These are phyloP conservation scores for Rutidosis leptorrhynchoides DNA, from an alignment of 129 eudicot genomes.

Conservation along the genomic window DNA sequence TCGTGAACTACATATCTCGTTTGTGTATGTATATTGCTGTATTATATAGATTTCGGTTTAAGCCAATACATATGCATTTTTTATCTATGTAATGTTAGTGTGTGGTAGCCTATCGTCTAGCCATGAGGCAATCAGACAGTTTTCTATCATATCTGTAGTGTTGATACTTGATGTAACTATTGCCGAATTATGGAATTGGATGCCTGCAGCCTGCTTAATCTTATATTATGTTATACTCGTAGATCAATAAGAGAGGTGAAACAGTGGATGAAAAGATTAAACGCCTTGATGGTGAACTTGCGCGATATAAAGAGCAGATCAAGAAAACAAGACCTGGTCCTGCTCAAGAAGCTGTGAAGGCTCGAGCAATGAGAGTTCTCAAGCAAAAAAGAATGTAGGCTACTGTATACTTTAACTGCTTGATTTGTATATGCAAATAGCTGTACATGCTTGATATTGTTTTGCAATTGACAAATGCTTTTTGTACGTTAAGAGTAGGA, in stretches of 20 bases:
- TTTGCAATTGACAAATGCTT: not conserved
- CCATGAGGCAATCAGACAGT: not conserved
- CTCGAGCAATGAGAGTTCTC: conserved; percentile 93
- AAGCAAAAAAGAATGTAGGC: conserved; percentile 77
- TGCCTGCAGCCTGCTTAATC: conserved; percentile 6
- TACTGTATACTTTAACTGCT: not conserved
- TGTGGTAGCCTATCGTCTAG: not conserved
- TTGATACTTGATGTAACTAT: not conserved
- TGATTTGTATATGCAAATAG: conserved; percentile 8
- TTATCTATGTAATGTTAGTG: not conserved
- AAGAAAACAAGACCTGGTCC: conserved; percentile 93
- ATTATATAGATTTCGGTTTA: not conserved
- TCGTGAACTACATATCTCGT: not conserved
- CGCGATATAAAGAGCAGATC: conserved; percentile 68
- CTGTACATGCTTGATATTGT: not conserved
- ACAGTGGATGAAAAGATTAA: conserved; percentile 85
- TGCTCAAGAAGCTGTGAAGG: conserved; percentile 90
- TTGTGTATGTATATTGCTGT: not conserved
- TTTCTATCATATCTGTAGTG: not conserved
- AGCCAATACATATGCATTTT: not conserved
- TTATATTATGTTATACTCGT: conserved; percentile 7
- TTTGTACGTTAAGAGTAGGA: not conserved
- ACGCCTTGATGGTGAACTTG: conserved; percentile 79
- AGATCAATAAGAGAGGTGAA: conserved; percentile 94
- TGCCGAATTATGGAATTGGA: not conserved